These are phyloP conservation scores for Starmerella sirachaensis DNA, from an alignment of 805 yeast species.

Conservation along the genomic window DNA sequence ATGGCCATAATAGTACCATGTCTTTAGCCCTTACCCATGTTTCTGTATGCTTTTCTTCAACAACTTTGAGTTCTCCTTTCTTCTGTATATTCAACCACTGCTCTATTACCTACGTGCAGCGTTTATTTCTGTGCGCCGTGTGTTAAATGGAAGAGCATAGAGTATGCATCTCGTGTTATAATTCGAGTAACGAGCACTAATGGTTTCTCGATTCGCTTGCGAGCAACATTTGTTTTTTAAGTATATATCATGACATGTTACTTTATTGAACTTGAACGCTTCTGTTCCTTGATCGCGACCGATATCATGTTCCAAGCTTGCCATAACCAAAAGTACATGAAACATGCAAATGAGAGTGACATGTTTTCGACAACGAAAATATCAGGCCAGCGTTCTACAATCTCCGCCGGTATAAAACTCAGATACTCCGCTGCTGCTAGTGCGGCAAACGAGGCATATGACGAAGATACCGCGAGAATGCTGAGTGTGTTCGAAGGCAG, in stretches of 20 bases:
- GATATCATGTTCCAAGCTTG: constrained; percentile 24
- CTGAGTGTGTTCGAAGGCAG: constrained; percentile 44
- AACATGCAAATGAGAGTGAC: constrained; percentile 62
- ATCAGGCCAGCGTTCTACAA: constrained; percentile 50
- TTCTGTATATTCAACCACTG: too few species aligned
- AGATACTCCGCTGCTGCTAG: constrained; percentile 46
- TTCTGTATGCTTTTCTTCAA: too few species aligned
- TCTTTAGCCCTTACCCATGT: too few species aligned
- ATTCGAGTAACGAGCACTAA: constrained; percentile 18
- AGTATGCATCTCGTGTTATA: constrained; percentile 18
- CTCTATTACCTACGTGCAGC: constrained; percentile 19
- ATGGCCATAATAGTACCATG: too few species aligned
- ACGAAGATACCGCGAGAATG: constrained; percentile 38
- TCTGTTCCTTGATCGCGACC: constrained; percentile 1
- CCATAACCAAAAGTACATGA: constrained; percentile 74
- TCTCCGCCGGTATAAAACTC: constrained; percentile 37
- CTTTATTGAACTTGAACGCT: not conserved
- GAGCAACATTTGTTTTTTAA: constrained; percentile 20
- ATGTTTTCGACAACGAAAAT: constrained; percentile 73
- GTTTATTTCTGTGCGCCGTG: constrained; percentile 38
- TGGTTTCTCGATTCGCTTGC: constrained; percentile 24
- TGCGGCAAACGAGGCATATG: constrained; percentile 40
- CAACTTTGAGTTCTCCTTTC: too few species aligned
- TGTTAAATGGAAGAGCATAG: constrained; percentile 31
- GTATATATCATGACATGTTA: not conserved